phyloP scores from a whole-genome alignment of 2,329 filamentous ascomycete species.

The Cladophialophora chaetospira region DNA sequence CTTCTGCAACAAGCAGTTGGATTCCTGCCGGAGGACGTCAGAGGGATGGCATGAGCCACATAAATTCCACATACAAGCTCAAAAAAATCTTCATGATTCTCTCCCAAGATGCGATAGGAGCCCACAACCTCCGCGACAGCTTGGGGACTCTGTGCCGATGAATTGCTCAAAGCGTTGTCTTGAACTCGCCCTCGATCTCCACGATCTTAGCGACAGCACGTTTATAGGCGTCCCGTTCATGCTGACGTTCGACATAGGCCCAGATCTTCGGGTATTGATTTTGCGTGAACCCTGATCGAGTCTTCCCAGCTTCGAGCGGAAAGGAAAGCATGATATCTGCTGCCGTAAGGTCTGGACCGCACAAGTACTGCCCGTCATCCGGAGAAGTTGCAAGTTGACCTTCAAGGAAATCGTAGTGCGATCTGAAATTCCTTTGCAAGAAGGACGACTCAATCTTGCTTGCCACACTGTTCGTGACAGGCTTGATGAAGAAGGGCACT shows the following conservation, averaged over 20 bases:
- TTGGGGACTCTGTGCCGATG: neutral
- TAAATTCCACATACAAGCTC: too few relatives aligned
- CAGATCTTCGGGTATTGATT: conserved; percentile 43
- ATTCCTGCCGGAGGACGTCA: too few relatives aligned
- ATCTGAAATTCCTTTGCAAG: conserved; percentile 44
- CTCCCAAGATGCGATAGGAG: too few relatives aligned
- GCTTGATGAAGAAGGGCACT: conserved; percentile 70
- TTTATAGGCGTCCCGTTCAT: conserved; percentile 44
- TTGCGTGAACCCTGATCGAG: conserved; percentile 38
- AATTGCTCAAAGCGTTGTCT: conserved; percentile 25
- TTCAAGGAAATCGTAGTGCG: conserved; percentile 49
- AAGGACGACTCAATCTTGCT: conserved; percentile 45
- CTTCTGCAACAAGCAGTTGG: too few relatives aligned
- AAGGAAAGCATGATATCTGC: conserved; percentile 54
- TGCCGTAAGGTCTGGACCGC: conserved; percentile 46
- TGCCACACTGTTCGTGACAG: conserved; percentile 60
- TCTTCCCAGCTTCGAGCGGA: conserved; percentile 44
- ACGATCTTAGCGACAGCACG: conserved; percentile 45
- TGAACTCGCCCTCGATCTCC: conserved; percentile 42
- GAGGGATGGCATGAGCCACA: too few relatives aligned
- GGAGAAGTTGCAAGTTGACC: conserved; percentile 47
- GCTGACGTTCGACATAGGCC: conserved; percentile 41
- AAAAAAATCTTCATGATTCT: too few relatives aligned
- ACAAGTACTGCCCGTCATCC: conserved; percentile 42
- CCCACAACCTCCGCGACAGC: too few relatives aligned